Conservation (phyloP, 495 filamentous ascomycete species). For the Aspergillus haitiensis region DNA sequence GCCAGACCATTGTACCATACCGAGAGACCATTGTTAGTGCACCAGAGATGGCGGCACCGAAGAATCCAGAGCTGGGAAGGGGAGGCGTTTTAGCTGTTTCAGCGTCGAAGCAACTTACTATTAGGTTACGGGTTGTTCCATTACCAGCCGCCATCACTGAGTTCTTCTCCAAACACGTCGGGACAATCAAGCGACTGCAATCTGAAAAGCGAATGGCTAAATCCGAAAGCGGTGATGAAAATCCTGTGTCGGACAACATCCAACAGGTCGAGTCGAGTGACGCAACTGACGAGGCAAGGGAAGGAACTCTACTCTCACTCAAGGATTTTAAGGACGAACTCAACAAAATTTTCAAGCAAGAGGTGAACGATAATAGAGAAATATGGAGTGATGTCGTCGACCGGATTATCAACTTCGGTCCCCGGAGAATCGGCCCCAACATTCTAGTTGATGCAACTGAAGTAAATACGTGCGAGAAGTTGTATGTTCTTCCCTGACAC, state of each 20-base stretch:
- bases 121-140: constrained; percentile 77
- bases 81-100: constrained; percentile 75
- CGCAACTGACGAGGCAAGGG: constrained; percentile 51
- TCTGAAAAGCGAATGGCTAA: constrained; percentile 57
- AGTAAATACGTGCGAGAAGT: constrained; percentile 68
- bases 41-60: constrained; percentile 86
- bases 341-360: constrained; percentile 59
- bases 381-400: constrained; percentile 76
- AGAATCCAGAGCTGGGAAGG: constrained; percentile 82
- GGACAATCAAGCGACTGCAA: constrained; percentile 76
- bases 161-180: constrained; percentile 77
- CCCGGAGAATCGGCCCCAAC: constrained; percentile 81
- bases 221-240: constrained; percentile 37
- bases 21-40: constrained; percentile 85
- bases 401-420: constrained; percentile 86
- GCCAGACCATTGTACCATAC: constrained; percentile 93
- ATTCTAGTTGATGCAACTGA: constrained; percentile 82
- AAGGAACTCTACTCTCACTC: constrained; percentile 58
- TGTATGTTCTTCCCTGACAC: constrained; percentile 52
- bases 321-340: constrained; percentile 77
- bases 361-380: constrained; percentile 63
- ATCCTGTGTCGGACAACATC: constrained; percentile 29
- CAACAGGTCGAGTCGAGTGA: constrained; percentile 34
- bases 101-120: constrained; percentile 77
- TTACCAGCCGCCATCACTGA: constrained; percentile 78